These are phyloP conservation scores for Fistulinella prunicolor DNA, from an alignment of 768 basidiomycete species.

Conservation along the genomic window DNA sequence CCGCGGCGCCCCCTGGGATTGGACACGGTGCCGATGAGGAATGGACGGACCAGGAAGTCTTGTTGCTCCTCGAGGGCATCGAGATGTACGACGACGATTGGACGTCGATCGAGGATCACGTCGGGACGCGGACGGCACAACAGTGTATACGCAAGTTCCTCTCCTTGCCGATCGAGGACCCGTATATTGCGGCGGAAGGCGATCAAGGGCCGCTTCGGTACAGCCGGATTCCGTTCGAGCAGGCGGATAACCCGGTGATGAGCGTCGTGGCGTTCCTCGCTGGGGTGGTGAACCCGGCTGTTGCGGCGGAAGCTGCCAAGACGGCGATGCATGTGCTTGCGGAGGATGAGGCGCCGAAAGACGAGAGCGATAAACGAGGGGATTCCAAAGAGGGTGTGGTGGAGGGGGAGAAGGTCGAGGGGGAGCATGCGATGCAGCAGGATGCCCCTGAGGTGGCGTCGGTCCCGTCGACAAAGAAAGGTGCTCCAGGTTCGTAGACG, in stretches of 20 bases:
- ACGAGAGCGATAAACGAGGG: constrained; percentile 22
- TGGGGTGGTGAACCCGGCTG: constrained; percentile 83
- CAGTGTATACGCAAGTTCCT: constrained; percentile 96
- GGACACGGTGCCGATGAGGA: constrained; percentile 50
- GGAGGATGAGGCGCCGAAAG: constrained; percentile 45
- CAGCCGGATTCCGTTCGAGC: constrained; percentile 84
- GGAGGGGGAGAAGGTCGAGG: constrained; percentile 38
- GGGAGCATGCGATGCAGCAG: constrained; percentile 38
- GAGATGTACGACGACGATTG: constrained; percentile 99
- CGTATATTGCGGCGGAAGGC: constrained; percentile 76
- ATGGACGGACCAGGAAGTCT: constrained; percentile 92
- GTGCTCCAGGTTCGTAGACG: constrained; percentile 15
- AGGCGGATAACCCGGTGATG: constrained; percentile 97
- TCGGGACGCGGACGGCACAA: constrained; percentile 86
- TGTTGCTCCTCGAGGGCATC: constrained; percentile 86
- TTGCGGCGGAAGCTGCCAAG: constrained; percentile 93
- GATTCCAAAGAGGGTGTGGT: constrained; percentile 33
- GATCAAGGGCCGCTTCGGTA: constrained; percentile 74
- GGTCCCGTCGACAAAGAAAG: constrained; percentile 15
- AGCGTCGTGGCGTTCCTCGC: constrained; percentile 97
- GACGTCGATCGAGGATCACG: constrained; percentile 86
- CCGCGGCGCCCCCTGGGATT: constrained; percentile 35
- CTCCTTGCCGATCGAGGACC: constrained; percentile 94
- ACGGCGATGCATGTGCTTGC: constrained; percentile 81
- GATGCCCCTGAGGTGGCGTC: constrained; percentile 12